Evolutionary conservation across 2,329 filamentous ascomycete species (phyloP), one percentile per base, ranked within the genome.

Genomic region (Alternaria tenuissima): DNA sequence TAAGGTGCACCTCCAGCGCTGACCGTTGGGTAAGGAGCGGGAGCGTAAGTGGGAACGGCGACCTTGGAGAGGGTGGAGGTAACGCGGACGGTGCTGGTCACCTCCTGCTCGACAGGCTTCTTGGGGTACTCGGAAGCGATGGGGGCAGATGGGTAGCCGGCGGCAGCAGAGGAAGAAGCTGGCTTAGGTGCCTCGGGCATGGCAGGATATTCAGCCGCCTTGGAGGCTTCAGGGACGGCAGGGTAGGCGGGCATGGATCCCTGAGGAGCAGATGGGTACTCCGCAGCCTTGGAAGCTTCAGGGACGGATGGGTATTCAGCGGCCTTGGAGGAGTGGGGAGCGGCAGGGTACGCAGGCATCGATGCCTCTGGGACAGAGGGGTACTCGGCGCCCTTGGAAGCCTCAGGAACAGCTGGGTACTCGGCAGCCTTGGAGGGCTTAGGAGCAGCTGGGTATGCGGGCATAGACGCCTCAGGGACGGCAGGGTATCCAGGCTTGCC

Each of bases 21-120:
- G 32, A 36, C 32, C 8, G 39, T 42, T 22, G 58, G 57, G 52
- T 63, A 55, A 18, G 61, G 59, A 12, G 62, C 56, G 12, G 60
- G 59, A 22, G 62, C 61, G 52, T 67, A 63, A 9, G 36, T 28
- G 3, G 67, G 61, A 6, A 67, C 60, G 5, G 65, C 47, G 20
- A 71, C 64, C 64, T 70, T 71, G 59, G 65, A 72, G 9, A 74
- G 59, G 12, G 69, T 39, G 7, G 36, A 39, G n/a, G n/a, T 73
- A 38, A 68, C 47, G 61, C 63, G 62, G 4, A 63, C 66, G 12
- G 59, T 59, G 53, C 46, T 49, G 3, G 51, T 51, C 2, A 38
- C 53, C 16, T 47, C 57, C 3, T 57, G 30, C 39, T 57, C 62
- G 30, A 65, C 53, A 3, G 62, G 62, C 55, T 68, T 64, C 34